These are phyloP conservation scores for Trametes hirsuta DNA, from an alignment of 1,284 basidiomycete genomes.

Conservation along the genomic window DNA sequence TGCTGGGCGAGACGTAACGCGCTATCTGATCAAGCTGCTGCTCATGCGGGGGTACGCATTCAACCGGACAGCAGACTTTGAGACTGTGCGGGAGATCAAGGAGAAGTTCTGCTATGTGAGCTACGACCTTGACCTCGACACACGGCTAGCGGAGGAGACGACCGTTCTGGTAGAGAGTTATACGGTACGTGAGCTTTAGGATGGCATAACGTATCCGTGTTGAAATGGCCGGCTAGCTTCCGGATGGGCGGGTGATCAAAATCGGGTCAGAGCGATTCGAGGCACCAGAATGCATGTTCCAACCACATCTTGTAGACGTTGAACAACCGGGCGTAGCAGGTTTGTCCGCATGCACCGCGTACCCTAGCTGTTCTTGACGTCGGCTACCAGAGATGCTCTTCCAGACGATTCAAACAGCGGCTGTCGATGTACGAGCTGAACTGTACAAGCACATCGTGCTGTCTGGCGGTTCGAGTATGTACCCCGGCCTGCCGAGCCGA, in stretches of 20 bases:
- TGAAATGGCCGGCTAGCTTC: conserved; percentile 59
- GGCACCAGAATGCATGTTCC: conserved; percentile 99
- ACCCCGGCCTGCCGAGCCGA: conserved; percentile 94
- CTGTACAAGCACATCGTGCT: conserved; percentile 99
- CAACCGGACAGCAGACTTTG: conserved; percentile 99
- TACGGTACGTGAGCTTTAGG: conserved; percentile 59
- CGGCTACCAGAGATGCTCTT: conserved; percentile 83
- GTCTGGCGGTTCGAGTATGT: conserved; percentile 98
- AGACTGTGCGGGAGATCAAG: conserved; percentile 98
- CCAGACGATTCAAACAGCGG: conserved; percentile 92
- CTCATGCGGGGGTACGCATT: conserved; percentile 99
- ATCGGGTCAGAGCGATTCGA: conserved; percentile 99
- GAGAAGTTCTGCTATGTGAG: conserved; percentile 98
- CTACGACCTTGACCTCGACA: conserved; percentile 96
- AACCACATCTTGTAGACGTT: conserved; percentile 96
- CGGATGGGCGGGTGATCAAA: conserved; percentile 96
- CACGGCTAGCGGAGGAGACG: conserved; percentile 93
- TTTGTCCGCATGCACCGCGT: conserved; percentile 31
- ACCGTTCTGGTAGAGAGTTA: conserved; percentile 97
- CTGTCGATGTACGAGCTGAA: conserved; percentile 89
- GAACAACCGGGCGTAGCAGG: conserved; percentile 97
- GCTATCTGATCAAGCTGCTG: conserved; percentile 97
- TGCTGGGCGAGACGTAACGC: conserved; percentile 96
- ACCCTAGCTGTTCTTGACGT: neutral
- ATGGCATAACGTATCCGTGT: conserved; percentile 18